Evolutionary conservation across 768 basidiomycete genomes (phyloP).

Genomic region (Trametes elegans): DNA sequence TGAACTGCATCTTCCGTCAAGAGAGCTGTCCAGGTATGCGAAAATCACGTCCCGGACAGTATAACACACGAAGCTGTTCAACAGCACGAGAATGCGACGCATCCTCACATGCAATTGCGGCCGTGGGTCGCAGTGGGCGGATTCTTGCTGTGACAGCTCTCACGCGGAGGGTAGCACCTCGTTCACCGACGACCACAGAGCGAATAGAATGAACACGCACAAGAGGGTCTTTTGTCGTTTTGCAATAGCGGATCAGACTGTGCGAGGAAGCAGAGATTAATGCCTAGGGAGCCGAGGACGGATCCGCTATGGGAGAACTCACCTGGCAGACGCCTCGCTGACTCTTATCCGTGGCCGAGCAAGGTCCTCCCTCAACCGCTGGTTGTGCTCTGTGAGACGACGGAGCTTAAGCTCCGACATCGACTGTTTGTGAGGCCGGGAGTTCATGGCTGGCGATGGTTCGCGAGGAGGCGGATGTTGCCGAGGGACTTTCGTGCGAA

Average conservation of each 20-base stretch:
- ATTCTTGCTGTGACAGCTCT: neutral
- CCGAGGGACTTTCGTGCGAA: conserved; percentile 9
- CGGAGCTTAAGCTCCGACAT: conserved; percentile 98
- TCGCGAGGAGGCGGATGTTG: conserved; percentile 1
- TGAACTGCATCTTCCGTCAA: neutral
- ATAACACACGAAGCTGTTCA: too few relatives aligned
- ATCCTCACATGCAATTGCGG: too few relatives aligned
- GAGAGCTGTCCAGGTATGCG: conserved; percentile 8
- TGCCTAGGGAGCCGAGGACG: neutral
- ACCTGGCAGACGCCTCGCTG: conserved; percentile 90
- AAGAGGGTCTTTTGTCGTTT: conserved; percentile 87
- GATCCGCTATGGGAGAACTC: conserved; percentile 29
- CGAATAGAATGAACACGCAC: conserved; percentile 43
- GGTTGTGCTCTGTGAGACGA: conserved; percentile 90
- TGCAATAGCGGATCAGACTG: conserved; percentile 93
- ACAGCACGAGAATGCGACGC: too few relatives aligned
- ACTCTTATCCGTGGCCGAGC: conserved; percentile 86
- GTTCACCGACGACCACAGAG: neutral
- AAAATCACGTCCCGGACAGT: too few relatives aligned
- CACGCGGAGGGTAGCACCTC: neutral
- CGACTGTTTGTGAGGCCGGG: conserved; percentile 84
- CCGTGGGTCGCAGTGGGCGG: neutral
- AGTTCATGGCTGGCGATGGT: conserved; percentile 49
- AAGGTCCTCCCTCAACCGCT: conserved; percentile 86
- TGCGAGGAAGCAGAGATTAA: neutral